Conservation (phyloP, 345 rosid genomes). For the Ceriops tagal region DNA sequence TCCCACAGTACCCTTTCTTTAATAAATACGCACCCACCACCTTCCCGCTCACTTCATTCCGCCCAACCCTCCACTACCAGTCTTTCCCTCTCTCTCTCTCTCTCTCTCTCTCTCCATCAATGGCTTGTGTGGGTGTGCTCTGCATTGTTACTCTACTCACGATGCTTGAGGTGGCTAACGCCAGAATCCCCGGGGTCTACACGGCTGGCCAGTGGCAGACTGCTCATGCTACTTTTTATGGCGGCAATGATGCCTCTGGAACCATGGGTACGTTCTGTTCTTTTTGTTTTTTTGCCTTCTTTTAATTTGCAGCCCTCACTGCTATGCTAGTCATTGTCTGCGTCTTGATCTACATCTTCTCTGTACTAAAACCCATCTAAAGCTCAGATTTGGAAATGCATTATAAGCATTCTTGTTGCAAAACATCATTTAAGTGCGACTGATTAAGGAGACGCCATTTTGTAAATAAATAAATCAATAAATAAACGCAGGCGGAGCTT, state of each 20-base stretch:
- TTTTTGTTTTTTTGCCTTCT: not conserved
- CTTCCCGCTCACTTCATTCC: not conserved
- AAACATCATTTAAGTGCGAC: too few relatives aligned
- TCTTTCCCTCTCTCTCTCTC: not conserved
- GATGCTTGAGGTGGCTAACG: slow-evolving; percentile 13
- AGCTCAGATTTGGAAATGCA: too few relatives aligned
- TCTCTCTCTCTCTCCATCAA: not conserved
- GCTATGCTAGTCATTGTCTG: not conserved
- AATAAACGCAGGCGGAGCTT: slow-evolving; percentile 58
- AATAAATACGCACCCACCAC: not conserved
- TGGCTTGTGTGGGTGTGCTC: not conserved
- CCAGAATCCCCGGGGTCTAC: slow-evolving; percentile 33
- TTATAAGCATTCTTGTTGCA: too few relatives aligned
- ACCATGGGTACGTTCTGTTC: slow-evolving; percentile 25
- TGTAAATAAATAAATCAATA: not conserved
- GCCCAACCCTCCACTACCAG: not conserved
- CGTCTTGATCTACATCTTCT: too few relatives aligned
- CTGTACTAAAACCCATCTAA: too few relatives aligned
- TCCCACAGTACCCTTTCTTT: not conserved
- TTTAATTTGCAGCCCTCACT: not conserved
- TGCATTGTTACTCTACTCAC: slow-evolving; percentile 1
- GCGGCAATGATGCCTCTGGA: slow-evolving; percentile 34
- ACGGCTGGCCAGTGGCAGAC: slow-evolving; percentile 23
- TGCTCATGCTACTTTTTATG: slow-evolving; percentile 41
- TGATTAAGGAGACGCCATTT: not conserved